A percentile compares a stretch with the other conserved stretches of the same genome.
These are phyloP conservation scores for Nemania serpens DNA, from an alignment of 2,329 filamentous ascomycete species.

Conservation along the genomic window DNA sequence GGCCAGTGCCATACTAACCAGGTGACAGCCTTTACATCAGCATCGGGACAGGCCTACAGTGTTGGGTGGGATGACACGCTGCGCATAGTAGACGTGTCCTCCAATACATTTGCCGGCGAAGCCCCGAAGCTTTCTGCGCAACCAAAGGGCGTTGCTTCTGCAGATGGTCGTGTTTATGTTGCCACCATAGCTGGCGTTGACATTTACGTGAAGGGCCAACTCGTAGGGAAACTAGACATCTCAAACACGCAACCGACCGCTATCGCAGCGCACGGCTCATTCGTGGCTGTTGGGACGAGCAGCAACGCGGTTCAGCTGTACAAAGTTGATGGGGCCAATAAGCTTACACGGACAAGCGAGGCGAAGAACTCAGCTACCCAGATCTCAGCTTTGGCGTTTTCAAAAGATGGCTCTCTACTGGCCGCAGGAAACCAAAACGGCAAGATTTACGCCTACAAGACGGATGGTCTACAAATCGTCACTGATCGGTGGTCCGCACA, in stretches of 20 bases:
- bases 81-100: conserved; percentile 74
- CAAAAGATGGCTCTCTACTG: conserved; percentile 73
- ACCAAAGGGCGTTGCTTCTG: conserved; percentile 59
- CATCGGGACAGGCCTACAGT: conserved; percentile 72
- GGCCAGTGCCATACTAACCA: conserved; percentile 86
- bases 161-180: conserved; percentile 52
- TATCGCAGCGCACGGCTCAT: conserved; percentile 69
- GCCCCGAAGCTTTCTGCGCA: conserved; percentile 74
- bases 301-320: conserved; percentile 79
- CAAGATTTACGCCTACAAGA: conserved; percentile 83
- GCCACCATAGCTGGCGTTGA: conserved; percentile 61
- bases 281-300: conserved; percentile 76
- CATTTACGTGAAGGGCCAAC: conserved; percentile 62
- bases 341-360: conserved; percentile 58
- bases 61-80: conserved; percentile 95
- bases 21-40: conserved; percentile 73
- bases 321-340: conserved; percentile 60
- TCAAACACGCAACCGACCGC: conserved; percentile 67
- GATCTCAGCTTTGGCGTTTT: conserved; percentile 84
- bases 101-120: conserved; percentile 75
- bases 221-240: conserved; percentile 63
- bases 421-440: conserved; percentile 83
- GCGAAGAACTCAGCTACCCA: conserved; percentile 71
- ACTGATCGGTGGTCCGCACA: conserved; percentile 74
- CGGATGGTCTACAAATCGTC: conserved; percentile 63